phyloP scores from a whole-genome alignment of 768 basidiomycete genomes.

The Chiua virens region DNA sequence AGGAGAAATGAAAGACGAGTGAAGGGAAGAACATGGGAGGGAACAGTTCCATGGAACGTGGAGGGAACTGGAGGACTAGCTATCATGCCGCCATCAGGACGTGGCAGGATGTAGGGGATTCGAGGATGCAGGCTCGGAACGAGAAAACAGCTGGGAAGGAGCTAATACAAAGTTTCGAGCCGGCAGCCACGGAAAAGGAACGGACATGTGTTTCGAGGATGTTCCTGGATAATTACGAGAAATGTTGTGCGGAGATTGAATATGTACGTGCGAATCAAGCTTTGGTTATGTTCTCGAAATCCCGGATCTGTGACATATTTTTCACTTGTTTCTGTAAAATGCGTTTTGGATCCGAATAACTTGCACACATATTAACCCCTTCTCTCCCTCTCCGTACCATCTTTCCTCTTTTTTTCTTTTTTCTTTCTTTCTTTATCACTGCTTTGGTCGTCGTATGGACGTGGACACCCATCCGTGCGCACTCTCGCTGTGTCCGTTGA shows the following conservation, averaged over 20 bases:
- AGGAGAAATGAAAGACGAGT: constrained; percentile 23
- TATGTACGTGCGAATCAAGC: constrained; percentile 32
- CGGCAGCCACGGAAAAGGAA: constrained; percentile 12
- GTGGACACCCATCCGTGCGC: constrained; percentile 19
- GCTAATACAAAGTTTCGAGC: constrained; percentile 15
- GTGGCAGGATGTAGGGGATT: no score
- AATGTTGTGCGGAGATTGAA: constrained; percentile 35
- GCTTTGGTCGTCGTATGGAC: constrained; percentile 16
- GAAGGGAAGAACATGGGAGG: no score
- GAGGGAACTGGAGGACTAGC: neutral
- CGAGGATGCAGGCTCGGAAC: neutral
- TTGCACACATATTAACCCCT: constrained; percentile 36
- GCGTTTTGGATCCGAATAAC: constrained; percentile 38
- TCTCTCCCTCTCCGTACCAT: constrained; percentile 14
- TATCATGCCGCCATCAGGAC: no score
- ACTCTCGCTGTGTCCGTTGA: constrained; percentile 4
- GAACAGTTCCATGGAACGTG: constrained; percentile 21
- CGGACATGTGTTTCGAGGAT: constrained; percentile 6
- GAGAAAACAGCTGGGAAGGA: neutral
- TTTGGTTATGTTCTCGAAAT: constrained; percentile 41
- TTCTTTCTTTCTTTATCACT: neutral
- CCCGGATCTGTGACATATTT: constrained; percentile 42
- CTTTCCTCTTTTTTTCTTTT: constrained; percentile 10
- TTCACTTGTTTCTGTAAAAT: constrained; percentile 40
- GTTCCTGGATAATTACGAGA: constrained; percentile 34